phyloP scores from a whole-genome alignment of 2,329 filamentous ascomycete genomes.

The Cadophora luteo-olivacea region DNA sequence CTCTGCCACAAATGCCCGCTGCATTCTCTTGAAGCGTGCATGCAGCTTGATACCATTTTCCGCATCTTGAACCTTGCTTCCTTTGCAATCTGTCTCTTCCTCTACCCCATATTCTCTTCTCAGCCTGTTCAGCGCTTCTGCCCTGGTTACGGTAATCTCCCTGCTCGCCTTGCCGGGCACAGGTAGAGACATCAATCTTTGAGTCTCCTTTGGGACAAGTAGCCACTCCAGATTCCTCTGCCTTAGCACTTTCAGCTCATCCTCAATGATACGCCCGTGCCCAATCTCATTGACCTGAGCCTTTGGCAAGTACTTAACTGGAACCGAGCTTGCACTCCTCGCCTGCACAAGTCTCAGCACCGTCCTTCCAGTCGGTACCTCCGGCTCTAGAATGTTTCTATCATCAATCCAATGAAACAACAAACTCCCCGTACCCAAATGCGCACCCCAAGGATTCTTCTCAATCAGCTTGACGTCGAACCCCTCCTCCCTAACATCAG shows the following conservation, averaged over 20 bases:
- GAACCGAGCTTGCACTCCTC: background rate
- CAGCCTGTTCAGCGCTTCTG: background rate
- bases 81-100: background rate
- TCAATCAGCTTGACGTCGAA: background rate
- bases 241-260: conserved; percentile 2
- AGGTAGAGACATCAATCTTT: conserved; percentile 1
- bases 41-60: background rate
- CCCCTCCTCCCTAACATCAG: background rate
- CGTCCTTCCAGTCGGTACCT: background rate
- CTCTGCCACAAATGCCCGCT: background rate
- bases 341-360: conserved; percentile 10
- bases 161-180: background rate
- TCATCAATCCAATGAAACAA: conserved; percentile 12
- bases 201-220: background rate
- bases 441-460: conserved; percentile 11
- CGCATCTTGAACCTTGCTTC: background rate
- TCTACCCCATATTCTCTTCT: background rate
- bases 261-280: background rate
- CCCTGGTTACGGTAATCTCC: background rate
- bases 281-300: conserved; percentile 4
- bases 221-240: background rate
- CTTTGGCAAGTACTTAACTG: background rate
- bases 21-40: conserved; percentile 12
- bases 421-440: conserved; percentile 3
- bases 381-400: background rate